Evolutionary conservation across 345 rosid genomes (phyloP), one percentile per base, ranked within the genome.

Genomic region (Citrus reticulata): DNA sequence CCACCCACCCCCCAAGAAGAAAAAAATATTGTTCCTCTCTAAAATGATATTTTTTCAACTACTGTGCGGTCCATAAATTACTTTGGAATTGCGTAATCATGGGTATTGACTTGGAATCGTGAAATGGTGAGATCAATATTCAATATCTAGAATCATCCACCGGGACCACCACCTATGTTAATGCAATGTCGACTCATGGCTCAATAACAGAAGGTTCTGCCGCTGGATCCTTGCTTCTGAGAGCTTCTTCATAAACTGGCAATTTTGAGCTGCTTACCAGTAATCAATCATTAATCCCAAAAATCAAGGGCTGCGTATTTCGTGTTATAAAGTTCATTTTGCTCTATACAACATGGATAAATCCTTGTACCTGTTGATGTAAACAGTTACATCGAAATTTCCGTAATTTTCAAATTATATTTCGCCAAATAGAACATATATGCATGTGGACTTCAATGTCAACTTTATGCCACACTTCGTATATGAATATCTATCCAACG

Each of bases 401-500:
- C 37, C 9, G 42, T 65, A 22, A 8, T 32, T 4, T 29, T 70
- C 74, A 10, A 27, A 2, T 46, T 46, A 10, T 49, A 20, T 58
- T 22, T 35, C 30, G 74, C 17, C 51, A 51, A 70, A 13, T 34
- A 20, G 25, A 60, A 60, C 77, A 11, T 46, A 3, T 46, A 46
- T 46, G 51, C 51, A 59, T 13, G 16, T 72, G 66, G 72, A 62
- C 34, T 57, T 68, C 68, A 77, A 8, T 77, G 27, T 77, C 74
- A 79, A 25, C 59, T 73, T 72, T 54, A 32, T 72, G 73, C 70
- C 60, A 10, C 11, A 39, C 51, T 58, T 46, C 24, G 57, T 70
- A 32, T 66, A 57, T 79, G 82, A 65, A 66, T 46, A 11, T 46
- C 51, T 64, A 73, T 79, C 72, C 81, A 35, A 6, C 37, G 17